Evolutionary conservation across 1,284 basidiomycete species (phyloP).

Genomic region (Stereum hirsutum): DNA sequence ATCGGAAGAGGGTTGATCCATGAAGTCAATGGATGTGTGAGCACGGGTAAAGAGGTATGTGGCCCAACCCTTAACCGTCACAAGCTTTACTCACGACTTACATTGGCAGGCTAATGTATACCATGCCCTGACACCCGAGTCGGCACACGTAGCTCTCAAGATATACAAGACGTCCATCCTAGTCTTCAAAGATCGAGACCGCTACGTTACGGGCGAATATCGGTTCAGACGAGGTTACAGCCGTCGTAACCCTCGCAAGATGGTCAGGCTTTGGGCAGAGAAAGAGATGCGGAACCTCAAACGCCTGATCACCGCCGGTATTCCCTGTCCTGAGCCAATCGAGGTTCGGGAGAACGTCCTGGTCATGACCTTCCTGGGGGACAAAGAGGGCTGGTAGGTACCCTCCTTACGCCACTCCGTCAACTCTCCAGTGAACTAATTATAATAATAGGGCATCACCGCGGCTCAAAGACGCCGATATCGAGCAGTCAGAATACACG

Average conservation of each 20-base stretch:
- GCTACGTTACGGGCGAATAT: conserved; percentile 88
- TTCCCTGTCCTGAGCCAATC: conserved; percentile 81
- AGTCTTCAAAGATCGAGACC: conserved; percentile 93
- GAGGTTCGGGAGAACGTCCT: conserved; percentile 97
- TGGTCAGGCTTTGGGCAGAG: conserved; percentile 98
- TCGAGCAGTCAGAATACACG: conserved; percentile 45
- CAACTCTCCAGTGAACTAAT: neutral
- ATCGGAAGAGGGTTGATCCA: conserved; percentile 80
- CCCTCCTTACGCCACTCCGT: conserved; percentile 6
- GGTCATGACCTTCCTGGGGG: conserved; percentile 91
- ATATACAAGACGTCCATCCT: conserved; percentile 99
- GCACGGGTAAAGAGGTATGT: conserved; percentile 89
- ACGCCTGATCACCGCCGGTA: conserved; percentile 73
- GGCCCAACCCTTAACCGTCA: neutral
- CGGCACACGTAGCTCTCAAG: conserved; percentile 78
- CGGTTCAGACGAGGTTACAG: conserved; percentile 92
- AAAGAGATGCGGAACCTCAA: conserved; percentile 98
- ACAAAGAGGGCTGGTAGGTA: conserved; percentile 69
- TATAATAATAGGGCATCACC: conserved; percentile 66
- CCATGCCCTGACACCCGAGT: conserved; percentile 65
- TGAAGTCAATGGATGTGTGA: conserved; percentile 89
- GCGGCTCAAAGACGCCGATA: conserved; percentile 80
- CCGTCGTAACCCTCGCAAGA: conserved; percentile 92
- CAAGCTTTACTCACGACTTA: neutral
- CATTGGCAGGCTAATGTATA: conserved; percentile 81